These are phyloP conservation scores for Maudiozyma serrabonitensis DNA, from an alignment of 805 yeast species.

Conservation along the genomic window DNA sequence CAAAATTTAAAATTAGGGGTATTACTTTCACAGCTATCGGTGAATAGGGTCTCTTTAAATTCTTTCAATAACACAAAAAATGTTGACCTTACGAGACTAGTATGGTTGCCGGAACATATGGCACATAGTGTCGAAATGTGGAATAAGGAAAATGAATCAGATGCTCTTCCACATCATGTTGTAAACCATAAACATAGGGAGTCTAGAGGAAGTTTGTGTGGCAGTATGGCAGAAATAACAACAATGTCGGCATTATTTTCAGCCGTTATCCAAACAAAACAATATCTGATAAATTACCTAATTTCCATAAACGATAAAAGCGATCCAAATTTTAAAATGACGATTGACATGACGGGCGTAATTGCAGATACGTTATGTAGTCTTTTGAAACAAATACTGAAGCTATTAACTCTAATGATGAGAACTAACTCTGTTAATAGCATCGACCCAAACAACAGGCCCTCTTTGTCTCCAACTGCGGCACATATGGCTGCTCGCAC, in stretches of 20 bases:
- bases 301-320: conserved; percentile 9
- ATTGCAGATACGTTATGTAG: conserved; percentile 15
- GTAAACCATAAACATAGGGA: not conserved
- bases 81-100: not conserved
- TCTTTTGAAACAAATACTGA: conserved; percentile 17
- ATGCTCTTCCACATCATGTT: not conserved
- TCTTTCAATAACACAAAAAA: not conserved
- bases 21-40: conserved; percentile 16
- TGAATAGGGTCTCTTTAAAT: conserved; percentile 18
- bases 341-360: conserved; percentile 8
- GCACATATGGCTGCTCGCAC: not conserved
- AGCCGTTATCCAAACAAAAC: conserved; percentile 14
- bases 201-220: no score
- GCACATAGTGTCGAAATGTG: not conserved
- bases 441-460: conserved; percentile 20
- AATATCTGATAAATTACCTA: conserved; percentile 12
- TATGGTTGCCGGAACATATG: conserved; percentile 10
- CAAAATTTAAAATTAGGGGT: conserved; percentile 22
- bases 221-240: not conserved
- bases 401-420: conserved; percentile 18
- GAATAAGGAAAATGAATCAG: conserved; percentile 1
- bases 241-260: conserved; percentile 11
- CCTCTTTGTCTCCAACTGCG: conserved; percentile 2
- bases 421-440: conserved; percentile 25
- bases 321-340: conserved; percentile 1